Percentiles rank a stretch among this genome's conserved stretches.
Evolutionary conservation across 2,329 filamentous ascomycete genomes (phyloP).

Genomic region (Colletotrichum musicola): DNA sequence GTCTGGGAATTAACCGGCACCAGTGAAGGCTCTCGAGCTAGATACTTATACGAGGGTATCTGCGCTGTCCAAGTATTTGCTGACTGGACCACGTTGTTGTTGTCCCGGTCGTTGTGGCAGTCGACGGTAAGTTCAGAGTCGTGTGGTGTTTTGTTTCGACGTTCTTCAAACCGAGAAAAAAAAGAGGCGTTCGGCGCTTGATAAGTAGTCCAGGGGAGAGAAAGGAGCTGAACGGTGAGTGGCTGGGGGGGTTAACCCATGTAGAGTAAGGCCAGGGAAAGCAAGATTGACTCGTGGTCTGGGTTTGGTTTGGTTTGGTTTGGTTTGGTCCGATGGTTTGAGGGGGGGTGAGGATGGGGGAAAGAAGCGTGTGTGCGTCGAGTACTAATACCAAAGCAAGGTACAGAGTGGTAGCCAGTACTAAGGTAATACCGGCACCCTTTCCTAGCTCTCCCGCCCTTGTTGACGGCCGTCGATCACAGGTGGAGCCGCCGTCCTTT

Average conservation of each 20-base stretch:
- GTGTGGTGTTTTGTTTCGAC: not conserved
- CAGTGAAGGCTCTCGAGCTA: slow-evolving; percentile 1
- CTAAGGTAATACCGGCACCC: not conserved
- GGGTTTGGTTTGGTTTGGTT: not conserved
- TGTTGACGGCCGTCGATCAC: slow-evolving; percentile 35
- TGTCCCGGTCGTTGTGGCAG: not conserved
- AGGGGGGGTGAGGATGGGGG: slow-evolving; percentile 2
- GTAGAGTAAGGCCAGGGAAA: not conserved
- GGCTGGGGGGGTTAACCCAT: slow-evolving; percentile 2
- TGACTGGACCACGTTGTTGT: not conserved
- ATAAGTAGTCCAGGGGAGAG: not conserved
- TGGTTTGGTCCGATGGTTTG: slow-evolving; percentile 22
- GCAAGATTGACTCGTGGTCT: slow-evolving; percentile 31
- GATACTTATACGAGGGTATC: slow-evolving; percentile 5
- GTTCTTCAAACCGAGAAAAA: not conserved
- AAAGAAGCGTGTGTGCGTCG: not conserved
- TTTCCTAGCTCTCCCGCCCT: slow-evolving; percentile 25
- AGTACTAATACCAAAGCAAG: slow-evolving; percentile 36
- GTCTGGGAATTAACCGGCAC: not conserved
- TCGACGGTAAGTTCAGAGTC: not conserved
- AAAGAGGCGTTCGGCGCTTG: slow-evolving; percentile 12
- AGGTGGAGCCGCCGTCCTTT: slow-evolving; percentile 34
- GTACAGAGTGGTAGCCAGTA: not conserved
- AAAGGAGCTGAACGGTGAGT: slow-evolving; percentile 8
- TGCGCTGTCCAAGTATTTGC: not conserved